A percentile compares a stretch with the other conserved stretches of the same genome.
phyloP scores from a whole-genome alignment of 768 basidiomycete species.

The Mycena albidolilacea region DNA sequence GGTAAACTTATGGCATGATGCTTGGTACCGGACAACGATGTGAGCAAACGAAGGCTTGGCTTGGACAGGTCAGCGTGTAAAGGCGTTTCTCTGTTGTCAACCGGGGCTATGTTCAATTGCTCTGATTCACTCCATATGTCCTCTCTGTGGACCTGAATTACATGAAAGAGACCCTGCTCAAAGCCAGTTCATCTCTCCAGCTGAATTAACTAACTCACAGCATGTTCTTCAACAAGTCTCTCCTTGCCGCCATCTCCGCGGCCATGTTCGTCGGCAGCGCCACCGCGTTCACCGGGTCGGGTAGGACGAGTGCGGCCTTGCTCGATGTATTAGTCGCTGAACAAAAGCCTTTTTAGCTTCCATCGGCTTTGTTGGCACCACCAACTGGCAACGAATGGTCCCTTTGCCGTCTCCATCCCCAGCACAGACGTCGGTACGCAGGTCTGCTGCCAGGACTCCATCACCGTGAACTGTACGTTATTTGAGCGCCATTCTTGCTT shows the following conservation, averaged over 20 bases:
- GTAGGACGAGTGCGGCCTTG: not conserved
- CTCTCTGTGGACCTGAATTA: no score
- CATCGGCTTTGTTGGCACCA: not conserved
- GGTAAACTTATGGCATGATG: no score
- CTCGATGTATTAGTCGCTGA: not conserved
- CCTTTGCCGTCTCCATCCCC: conserved; percentile 11
- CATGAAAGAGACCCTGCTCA: not conserved
- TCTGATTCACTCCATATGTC: no score
- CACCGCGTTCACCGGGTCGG: conserved; percentile 14
- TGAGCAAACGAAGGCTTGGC: no score
- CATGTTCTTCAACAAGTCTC: no score
- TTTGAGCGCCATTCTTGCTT: not conserved
- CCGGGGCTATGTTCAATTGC: no score
- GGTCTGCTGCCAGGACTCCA: conserved; percentile 11
- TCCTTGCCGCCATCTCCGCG: no score
- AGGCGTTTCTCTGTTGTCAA: no score
- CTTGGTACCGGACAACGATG: no score
- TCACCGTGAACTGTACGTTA: conserved; percentile 8
- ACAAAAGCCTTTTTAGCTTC: not conserved
- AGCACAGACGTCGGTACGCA: not conserved
- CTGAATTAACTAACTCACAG: conserved; percentile 5
- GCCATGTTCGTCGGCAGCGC: no score
- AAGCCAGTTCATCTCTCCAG: conserved; percentile 12
- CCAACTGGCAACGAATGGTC: conserved; percentile 9
- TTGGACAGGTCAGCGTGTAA: no score